Evolutionary conservation across 129 eudicot species (phyloP).

Genomic region (Centella asiatica): DNA sequence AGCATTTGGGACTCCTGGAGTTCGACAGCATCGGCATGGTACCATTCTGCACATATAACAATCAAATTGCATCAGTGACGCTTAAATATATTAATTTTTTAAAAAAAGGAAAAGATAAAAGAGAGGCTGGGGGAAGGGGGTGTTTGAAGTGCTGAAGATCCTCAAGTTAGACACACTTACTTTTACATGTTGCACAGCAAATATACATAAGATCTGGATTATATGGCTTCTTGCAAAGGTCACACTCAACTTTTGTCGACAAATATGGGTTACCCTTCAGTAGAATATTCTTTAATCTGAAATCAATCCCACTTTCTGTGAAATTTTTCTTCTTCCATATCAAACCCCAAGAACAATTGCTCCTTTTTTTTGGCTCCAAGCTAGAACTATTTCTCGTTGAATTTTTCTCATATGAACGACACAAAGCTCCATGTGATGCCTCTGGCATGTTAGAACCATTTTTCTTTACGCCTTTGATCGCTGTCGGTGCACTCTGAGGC

Average conservation of each 20-base stretch:
- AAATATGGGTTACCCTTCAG: constrained; percentile 41
- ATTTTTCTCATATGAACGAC: constrained; percentile 25
- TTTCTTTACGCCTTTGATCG: constrained; percentile 27
- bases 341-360: constrained; percentile 54
- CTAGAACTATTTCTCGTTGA: constrained; percentile 18
- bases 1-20: constrained; percentile 53
- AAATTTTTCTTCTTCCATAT: constrained; percentile 57
- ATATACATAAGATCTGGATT: constrained; percentile 64
- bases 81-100: not conserved
- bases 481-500: constrained; percentile 28
- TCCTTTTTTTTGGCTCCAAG: constrained; percentile 18
- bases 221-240: constrained; percentile 57
- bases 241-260: constrained; percentile 32
- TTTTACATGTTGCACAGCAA: constrained; percentile 50
- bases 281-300: constrained; percentile 45
- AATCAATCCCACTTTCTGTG: constrained; percentile 52
- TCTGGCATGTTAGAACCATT: constrained; percentile 14
- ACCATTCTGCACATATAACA: constrained; percentile 62
- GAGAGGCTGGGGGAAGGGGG: too few species aligned
- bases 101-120: not conserved
- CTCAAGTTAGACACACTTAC: constrained; percentile 32
- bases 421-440: constrained; percentile 16
- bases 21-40: constrained; percentile 81
- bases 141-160: not conserved
- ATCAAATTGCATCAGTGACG: constrained; percentile 9